A percentile compares a stretch with the other conserved stretches of the same genome.
These are phyloP conservation scores for Xanthoconium stramineum DNA, from an alignment of 768 basidiomycete genomes.

Conservation along the genomic window DNA sequence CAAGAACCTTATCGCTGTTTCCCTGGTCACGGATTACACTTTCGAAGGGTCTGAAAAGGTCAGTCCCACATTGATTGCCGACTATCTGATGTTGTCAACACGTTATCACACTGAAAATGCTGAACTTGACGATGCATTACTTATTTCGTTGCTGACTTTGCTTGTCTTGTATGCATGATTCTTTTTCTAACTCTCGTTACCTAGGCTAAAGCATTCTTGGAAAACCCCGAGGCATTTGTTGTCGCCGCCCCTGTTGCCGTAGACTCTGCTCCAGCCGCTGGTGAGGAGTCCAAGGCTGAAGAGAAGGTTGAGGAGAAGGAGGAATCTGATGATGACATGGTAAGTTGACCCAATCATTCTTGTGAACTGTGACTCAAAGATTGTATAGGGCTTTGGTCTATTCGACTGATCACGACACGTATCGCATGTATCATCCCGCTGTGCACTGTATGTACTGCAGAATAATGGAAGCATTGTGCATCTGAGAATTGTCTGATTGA, in stretches of 20 bases:
- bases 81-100: constrained; percentile 26
- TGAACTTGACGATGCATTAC: constrained; percentile 50
- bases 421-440: constrained; percentile 13
- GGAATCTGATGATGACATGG: constrained; percentile 88
- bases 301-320: constrained; percentile 83
- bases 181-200: constrained; percentile 7
- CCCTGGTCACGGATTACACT: constrained; percentile 87
- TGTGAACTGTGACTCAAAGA: background rate
- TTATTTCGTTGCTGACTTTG: constrained; percentile 29
- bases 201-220: constrained; percentile 93
- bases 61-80: constrained; percentile 23
- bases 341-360: constrained; percentile 32
- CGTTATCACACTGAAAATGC: constrained; percentile 80
- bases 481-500: constrained; percentile 1
- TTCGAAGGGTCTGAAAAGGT: constrained; percentile 96
- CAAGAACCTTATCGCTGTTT: constrained; percentile 94
- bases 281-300: constrained; percentile 57
- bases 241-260: constrained; percentile 67
- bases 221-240: constrained; percentile 98
- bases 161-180: background rate
- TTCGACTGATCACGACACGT: constrained; percentile 59
- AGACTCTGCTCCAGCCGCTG: constrained; percentile 50
- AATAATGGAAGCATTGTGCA: constrained; percentile 14
- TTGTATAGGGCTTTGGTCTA: constrained; percentile 81
- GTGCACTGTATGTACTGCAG: constrained; percentile 23